phyloP scores from a whole-genome alignment of 768 basidiomycete genomes.

The Leccinellum luteum region DNA sequence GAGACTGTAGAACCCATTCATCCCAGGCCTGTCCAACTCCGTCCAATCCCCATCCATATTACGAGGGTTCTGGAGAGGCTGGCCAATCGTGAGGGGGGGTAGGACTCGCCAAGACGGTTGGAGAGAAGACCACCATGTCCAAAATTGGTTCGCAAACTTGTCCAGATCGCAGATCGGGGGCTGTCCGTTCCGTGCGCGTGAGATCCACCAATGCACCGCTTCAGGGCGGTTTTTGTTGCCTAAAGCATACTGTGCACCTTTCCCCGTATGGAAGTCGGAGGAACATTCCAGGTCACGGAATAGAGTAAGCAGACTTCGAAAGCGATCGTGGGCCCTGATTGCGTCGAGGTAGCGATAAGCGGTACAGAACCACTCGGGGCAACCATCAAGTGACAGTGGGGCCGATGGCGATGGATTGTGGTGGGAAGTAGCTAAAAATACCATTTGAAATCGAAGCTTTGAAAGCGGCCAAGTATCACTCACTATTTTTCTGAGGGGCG shows the following conservation, averaged over 20 bases:
- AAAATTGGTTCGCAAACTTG: not conserved
- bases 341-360: not conserved
- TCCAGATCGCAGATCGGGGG: not conserved
- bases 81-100: not conserved
- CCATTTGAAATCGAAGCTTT: too few species aligned
- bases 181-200: not conserved
- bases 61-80: not conserved
- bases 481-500: too few species aligned
- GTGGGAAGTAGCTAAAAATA: too few species aligned
- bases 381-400: not conserved
- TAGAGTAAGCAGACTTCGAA: not conserved
- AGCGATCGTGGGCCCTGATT: not conserved
- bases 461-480: too few species aligned
- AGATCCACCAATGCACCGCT: not conserved
- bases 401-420: too few species aligned
- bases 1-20: not conserved
- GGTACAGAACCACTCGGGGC: not conserved
- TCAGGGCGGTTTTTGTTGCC: not conserved
- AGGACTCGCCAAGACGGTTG: not conserved
- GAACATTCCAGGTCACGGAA: not conserved
- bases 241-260: not conserved
- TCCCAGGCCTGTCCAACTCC: not conserved
- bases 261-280: not conserved
- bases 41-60: not conserved
- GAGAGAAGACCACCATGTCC: not conserved